Base-by-base conservation (phyloP, 2,329 filamentous ascomycete genomes). In the Pseudogymnoascus sp. region DNA sequence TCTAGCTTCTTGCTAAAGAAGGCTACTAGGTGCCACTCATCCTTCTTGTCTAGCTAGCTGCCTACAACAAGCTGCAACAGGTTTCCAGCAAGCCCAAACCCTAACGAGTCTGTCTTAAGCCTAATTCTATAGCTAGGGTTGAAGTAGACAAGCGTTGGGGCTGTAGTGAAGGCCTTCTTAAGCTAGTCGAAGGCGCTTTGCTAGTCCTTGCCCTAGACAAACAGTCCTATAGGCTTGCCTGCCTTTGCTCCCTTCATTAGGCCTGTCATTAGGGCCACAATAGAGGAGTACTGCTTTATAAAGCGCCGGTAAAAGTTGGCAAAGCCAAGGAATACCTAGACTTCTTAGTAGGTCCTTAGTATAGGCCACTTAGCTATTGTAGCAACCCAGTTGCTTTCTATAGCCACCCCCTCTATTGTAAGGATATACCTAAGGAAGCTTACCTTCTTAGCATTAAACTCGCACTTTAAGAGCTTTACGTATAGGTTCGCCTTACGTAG, bases 1-100 rank as follows among this genome's bases (percentile, higher is more conserved):
- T n/a, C 64, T 6, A 71, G 62, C 43, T 72, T 74, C 50, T 62
- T 64, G 8, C 63, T 72, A 28, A 65, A 69, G 63, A 65, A 74
- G 6, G 67, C 68, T 0, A 72, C 65, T 16, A 62, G 70, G 2
- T 65, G 40, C 26, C 12, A 37, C 14, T 8, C 8, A 10, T 3
- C 14, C 50, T 6, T n/a, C 16, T 8, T 4, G 0, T 6, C 26
- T 56, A 19, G 22, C 22, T 56, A n/a, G n/a, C n/a, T n/a, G n/a
- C n/a, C 24, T 31, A n/a, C 24, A 2, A 56, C n/a, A 1, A n/a
- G 11, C 16, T 56, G 8, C 6, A 12, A 56, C 6, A 56, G 50
- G 22, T n/a, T 56, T 4, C 26, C 7, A 4, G 50, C 22, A 7
- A 56, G 24, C 1, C 14, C 4, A 35, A 31, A 56, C 8, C 50